Evolutionary conservation across 139 green algal species (phyloP).

Genomic region (Yamagishiella unicocca): DNA sequence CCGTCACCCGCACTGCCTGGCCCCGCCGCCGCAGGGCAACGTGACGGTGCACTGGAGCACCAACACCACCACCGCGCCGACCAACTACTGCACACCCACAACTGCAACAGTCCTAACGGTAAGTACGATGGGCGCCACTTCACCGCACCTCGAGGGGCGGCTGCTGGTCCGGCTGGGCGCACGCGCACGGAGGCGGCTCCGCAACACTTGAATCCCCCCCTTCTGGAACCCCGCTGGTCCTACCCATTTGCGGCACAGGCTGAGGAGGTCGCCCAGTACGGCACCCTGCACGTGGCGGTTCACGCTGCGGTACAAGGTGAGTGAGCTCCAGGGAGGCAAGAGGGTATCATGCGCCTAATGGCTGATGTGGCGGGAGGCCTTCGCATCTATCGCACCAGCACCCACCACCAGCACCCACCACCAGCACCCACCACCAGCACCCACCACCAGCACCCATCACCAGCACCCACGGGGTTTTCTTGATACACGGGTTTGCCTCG

Average conservation of each 20-base stretch:
- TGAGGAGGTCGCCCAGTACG: background rate
- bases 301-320: background rate
- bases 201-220: background rate
- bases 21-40: background rate
- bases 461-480: no score
- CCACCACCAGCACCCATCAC: no score
- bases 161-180: background rate
- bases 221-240: background rate
- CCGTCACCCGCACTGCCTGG: background rate
- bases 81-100: constrained; percentile 4
- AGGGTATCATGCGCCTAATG: no score
- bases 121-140: background rate
- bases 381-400: no score
- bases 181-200: background rate
- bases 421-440: no score
- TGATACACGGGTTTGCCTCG: no score
- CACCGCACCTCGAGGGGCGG: background rate
- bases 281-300: constrained; percentile 15
- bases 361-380: no score
- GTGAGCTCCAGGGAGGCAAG: background rate
- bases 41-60: constrained; percentile 3
- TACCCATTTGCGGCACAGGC: background rate
- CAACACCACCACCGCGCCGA: background rate
- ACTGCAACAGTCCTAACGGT: background rate
- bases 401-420: no score